Evolutionary conservation across 2,329 filamentous ascomycete genomes (phyloP).

Genomic region (Diaporthe nobilis): DNA sequence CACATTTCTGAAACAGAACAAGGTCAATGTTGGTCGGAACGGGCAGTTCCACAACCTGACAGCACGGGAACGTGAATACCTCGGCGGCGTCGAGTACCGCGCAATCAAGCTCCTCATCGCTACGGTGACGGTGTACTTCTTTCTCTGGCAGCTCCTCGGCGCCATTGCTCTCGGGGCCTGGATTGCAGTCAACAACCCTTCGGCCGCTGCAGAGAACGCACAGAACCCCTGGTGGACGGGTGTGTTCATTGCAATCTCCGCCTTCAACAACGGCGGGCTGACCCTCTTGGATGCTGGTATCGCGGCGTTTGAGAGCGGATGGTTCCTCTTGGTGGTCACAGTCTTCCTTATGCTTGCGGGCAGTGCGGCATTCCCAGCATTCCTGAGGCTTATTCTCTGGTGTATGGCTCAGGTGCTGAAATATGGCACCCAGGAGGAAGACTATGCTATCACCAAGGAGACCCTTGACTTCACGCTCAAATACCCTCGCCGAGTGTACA

Average conservation of each 20-base stretch:
- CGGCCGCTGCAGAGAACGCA: slow-evolving; percentile 43
- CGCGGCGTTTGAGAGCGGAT: slow-evolving; percentile 57
- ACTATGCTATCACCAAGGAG: slow-evolving; percentile 54
- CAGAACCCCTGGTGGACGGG: slow-evolving; percentile 69
- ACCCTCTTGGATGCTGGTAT: slow-evolving; percentile 69
- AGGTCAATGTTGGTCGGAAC: slow-evolving; percentile 62
- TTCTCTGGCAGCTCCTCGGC: slow-evolving; percentile 71
- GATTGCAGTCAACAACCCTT: slow-evolving; percentile 24
- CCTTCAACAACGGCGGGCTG: slow-evolving; percentile 72
- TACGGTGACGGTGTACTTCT: slow-evolving; percentile 73
- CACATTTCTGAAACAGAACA: slow-evolving; percentile 51
- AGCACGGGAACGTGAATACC: slow-evolving; percentile 66
- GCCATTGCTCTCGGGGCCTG: slow-evolving; percentile 69
- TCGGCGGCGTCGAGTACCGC: slow-evolving; percentile 76
- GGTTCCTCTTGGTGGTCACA: slow-evolving; percentile 49
- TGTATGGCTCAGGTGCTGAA: slow-evolving; percentile 41
- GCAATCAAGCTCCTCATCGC: slow-evolving; percentile 72
- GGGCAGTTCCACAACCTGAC: slow-evolving; percentile 68
- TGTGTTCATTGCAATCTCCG: slow-evolving; percentile 67
- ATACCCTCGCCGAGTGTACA: slow-evolving; percentile 72
- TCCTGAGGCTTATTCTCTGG: slow-evolving; percentile 54
- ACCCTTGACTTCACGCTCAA: slow-evolving; percentile 65
- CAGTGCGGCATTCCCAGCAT: slow-evolving; percentile 67
- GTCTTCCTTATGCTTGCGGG: slow-evolving; percentile 58
- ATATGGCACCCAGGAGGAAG: slow-evolving; percentile 51